Evolutionary conservation across 148 eudicot species (phyloP).

Genomic region (Fallopia convolvulus): DNA sequence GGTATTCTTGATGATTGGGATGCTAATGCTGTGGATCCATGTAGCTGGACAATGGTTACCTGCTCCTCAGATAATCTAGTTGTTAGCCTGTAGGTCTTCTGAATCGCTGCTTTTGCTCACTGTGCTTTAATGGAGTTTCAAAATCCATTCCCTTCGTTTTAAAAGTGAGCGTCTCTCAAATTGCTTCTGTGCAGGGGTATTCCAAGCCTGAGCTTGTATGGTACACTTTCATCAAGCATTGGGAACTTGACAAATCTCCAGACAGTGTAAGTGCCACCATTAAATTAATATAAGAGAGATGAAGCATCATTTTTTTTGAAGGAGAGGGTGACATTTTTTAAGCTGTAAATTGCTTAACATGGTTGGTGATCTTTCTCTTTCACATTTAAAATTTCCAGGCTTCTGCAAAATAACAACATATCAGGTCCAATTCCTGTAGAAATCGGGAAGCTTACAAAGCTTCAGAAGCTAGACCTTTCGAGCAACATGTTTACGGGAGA

Average conservation of each 20-base stretch:
- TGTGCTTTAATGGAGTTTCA: not conserved
- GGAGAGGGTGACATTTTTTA: not conserved
- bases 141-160: not conserved
- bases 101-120: not conserved
- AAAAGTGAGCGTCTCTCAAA: not conserved
- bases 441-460: slow-evolving; percentile 51
- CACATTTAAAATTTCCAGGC: slow-evolving; percentile 27
- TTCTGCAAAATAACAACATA: slow-evolving; percentile 59
- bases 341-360: not conserved
- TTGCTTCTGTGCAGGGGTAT: slow-evolving; percentile 39
- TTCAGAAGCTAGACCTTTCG: slow-evolving; percentile 70
- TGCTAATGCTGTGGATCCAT: slow-evolving; percentile 68
- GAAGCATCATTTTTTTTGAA: not conserved
- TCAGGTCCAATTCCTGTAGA: slow-evolving; percentile 49
- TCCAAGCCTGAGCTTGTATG: slow-evolving; percentile 64
- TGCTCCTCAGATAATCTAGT: slow-evolving; percentile 46
- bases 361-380: not conserved
- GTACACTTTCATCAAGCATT: slow-evolving; percentile 61
- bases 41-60: slow-evolving; percentile 81
- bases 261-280: slow-evolving; percentile 37
- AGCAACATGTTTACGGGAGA: slow-evolving; percentile 44
- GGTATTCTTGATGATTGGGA: slow-evolving; percentile 75
- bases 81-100: slow-evolving; percentile 49
- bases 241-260: slow-evolving; percentile 69
- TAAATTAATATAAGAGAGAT: not conserved